Base-by-base conservation (phyloP, 768 basidiomycete genomes). In the Mycena vulgaris region DNA sequence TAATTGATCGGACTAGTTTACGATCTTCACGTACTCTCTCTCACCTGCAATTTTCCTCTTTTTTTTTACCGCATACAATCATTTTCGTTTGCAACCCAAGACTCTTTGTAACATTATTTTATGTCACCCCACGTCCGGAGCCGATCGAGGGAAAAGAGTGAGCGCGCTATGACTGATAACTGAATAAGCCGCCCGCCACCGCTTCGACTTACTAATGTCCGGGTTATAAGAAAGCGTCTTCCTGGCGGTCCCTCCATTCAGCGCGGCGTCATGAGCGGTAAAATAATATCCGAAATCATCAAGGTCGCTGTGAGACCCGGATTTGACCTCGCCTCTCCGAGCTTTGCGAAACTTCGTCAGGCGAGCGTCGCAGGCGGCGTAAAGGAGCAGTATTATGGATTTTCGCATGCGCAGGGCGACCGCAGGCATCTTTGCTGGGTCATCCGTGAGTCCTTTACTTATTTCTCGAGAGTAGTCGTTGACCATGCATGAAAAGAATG, bases 241-340 rank as follows among this genome's bases (percentile, higher is more conserved):
- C 9, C 17, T 39, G 14, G n/a, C n/a, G n/a, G n/a, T n/a, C n/a
- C n/a, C n/a, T n/a, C n/a, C n/a, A n/a, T n/a, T n/a, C n/a, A n/a
- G n/a, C n/a, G n/a, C n/a, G n/a, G n/a, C n/a, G 21, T 57, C 39
- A 69, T 62, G 67, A 68, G 35, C 53, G 31, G 30, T 42, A 69
- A 58, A 42, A 64, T 69, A 33, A 69, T 69, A n/a, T 69, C 68
- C 4, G 68, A 69, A 60, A 69, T 69, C 49, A 40, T 69, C 49
- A 64, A 64, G 27, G 49, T 69, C 40, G 31, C 48, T 7, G 37
- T 59, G 1, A 45, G 53, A n/a, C 62, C 68, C 11, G 57, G 57
- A 21, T 69, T 69, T 30, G 49, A 64, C 19, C 31, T 68, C 21
- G 33, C 49, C 14, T 68, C 66, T 28, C 39, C 62, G 23, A 11